Percentiles rank a stretch among this genome's conserved stretches.
Evolutionary conservation across 2,329 filamentous ascomycete species (phyloP).

Genomic region (Pseudomassariella vexata): DNA sequence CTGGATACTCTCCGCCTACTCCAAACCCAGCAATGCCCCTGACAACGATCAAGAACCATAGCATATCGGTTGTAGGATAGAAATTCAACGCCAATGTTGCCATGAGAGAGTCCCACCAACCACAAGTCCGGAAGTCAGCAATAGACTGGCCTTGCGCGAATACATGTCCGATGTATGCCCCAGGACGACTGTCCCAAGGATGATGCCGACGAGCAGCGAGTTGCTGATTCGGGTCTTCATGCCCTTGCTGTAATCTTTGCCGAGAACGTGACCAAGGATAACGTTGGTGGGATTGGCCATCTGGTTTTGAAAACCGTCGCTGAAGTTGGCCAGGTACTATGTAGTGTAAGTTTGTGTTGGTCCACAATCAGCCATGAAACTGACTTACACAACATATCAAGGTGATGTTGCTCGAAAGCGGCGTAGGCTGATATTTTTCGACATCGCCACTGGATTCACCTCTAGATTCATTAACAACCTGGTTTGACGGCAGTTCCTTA

Average conservation of each 20-base stretch:
- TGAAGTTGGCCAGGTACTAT: slow-evolving; percentile 23
- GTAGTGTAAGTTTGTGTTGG: too few species aligned
- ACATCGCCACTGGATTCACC: too few species aligned
- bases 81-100: slow-evolving; percentile 30
- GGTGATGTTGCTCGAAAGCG: too few species aligned
- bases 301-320: slow-evolving; percentile 26
- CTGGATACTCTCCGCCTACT: slow-evolving; percentile 30
- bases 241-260: slow-evolving; percentile 20
- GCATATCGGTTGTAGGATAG: slow-evolving; percentile 19
- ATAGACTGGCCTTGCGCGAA: slow-evolving; percentile 25
- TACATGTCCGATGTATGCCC: slow-evolving; percentile 24
- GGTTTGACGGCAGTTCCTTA: too few species aligned
- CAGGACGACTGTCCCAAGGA: slow-evolving; percentile 25
- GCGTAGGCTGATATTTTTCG: too few species aligned
- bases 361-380: too few species aligned
- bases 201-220: slow-evolving; percentile 22
- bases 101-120: slow-evolving; percentile 26
- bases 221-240: slow-evolving; percentile 26
- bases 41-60: slow-evolving; percentile 30
- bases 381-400: too few species aligned
- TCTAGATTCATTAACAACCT: too few species aligned
- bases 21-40: slow-evolving; percentile 30
- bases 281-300: slow-evolving; percentile 26
- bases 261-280: slow-evolving; percentile 23
- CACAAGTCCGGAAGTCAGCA: slow-evolving; percentile 23